These are phyloP conservation scores for Mortierella claussenii DNA, from an alignment of 192 early-diverging fungal species.

Conservation along the genomic window DNA sequence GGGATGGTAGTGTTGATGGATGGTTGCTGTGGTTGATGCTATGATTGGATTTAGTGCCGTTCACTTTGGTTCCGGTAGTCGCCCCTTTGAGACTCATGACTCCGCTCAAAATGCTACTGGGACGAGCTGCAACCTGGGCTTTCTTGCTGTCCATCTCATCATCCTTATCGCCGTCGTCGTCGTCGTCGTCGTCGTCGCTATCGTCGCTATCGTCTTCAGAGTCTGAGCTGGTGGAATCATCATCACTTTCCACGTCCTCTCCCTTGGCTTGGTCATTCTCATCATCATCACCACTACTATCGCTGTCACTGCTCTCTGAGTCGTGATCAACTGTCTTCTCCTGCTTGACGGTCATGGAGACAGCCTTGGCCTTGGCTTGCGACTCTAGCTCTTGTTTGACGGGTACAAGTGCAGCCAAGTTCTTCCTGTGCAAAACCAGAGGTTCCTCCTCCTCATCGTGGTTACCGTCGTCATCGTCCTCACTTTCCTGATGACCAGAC, in stretches of 20 bases:
- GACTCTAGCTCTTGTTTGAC: too few species aligned
- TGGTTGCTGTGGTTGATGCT: too few species aligned
- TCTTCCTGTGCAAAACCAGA: background rate
- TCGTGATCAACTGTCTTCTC: too few species aligned
- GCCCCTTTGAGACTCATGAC: too few species aligned
- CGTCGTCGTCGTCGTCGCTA: background rate
- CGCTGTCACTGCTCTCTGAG: background rate
- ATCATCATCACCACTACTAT: background rate
- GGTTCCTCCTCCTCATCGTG: background rate
- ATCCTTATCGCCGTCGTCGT: background rate
- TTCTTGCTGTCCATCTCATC: background rate
- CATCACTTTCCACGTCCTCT: background rate
- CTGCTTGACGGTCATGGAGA: background rate
- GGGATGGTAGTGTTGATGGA: too few species aligned
- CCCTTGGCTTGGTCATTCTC: background rate
- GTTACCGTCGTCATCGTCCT: background rate
- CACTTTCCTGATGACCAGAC: too few species aligned
- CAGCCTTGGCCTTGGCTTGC: too few species aligned
- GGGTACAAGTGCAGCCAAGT: background rate
- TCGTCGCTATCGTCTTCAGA: background rate
- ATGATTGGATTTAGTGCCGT: too few species aligned
- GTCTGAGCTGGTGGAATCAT: conserved; percentile 9
- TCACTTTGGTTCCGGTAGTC: too few species aligned
- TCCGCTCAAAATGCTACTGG: too few species aligned
- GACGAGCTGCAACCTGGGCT: too few species aligned